Evolutionary conservation across 257 asterid genomes (phyloP), one percentile per base, ranked within the genome.

Genomic region (Haberlea rhodopensis): DNA sequence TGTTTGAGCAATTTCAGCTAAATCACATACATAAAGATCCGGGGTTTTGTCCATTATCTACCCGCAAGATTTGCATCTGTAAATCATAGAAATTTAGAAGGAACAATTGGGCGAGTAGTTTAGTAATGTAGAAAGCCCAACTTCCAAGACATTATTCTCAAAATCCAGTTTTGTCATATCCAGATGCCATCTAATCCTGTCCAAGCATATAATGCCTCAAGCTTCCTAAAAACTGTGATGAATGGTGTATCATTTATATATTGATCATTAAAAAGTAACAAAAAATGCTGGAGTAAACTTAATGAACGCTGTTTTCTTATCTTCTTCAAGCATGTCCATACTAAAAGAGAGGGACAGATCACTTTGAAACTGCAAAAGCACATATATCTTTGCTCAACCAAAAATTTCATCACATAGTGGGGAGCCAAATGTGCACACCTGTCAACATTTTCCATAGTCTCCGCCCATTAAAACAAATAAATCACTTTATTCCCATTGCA

Each of bases 391-490:
- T 26, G 29, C 3, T 26, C 29, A 26, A 1, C 29, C 29, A 26
- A 26, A 26, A 26, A 26, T 26, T 26, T 1, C 29, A 26, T 4
- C 29, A 26, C 2, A 4, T 26, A 34, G 49, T 40, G 49, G 15
- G 19, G 7, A 13, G 6, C 72, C 73, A 65, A 65, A 63, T 32
- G 69, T 49, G 29, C 79, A 56, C 49, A 27, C 45, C 76, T 65
- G 45, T 62, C 72, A 73, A 64, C 58, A 34, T 67, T 48, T 59
- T 78, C 78, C 77, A 67, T 16, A 43, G 19, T 46, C 67, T 73
- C 58, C 51, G 56, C 73, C 81, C 71, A 43, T 67, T 65, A 25
- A 71, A 69, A 67, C 60, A 73, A 57, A 66, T 15, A 67, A 15
- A 43, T 48, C 8, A 57, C 66, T 54, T 70, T 67, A 72, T 60